Conservation (phyloP, 2,329 filamentous ascomycete species). For the Colletotrichum australisinense region DNA sequence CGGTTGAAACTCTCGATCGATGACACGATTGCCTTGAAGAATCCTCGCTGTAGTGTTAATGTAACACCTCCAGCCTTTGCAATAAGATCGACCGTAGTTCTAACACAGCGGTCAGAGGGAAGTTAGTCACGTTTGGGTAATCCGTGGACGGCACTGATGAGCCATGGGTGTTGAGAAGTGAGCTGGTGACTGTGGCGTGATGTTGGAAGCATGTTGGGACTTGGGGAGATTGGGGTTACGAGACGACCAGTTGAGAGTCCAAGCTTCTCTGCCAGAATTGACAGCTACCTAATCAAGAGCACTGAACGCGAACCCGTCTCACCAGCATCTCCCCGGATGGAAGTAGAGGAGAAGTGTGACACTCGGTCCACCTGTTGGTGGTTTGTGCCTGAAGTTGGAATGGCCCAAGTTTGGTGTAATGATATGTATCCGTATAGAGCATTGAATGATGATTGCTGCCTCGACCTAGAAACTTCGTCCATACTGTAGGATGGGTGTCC, state of each 20-base stretch:
- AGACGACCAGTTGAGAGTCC: neutral
- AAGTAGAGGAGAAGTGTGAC: neutral
- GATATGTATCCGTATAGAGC: too few species aligned
- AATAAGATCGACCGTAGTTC: neutral
- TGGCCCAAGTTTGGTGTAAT: neutral
- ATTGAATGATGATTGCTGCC: neutral
- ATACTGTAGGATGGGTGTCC: neutral
- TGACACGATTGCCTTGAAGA: neutral
- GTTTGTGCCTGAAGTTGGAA: neutral
- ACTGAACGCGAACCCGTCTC: neutral
- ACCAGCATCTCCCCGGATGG: slow-evolving; percentile 1
- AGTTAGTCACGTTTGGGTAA: slow-evolving; percentile 24
- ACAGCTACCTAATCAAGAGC: neutral
- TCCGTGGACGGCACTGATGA: slow-evolving; percentile 1
- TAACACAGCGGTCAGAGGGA: neutral
- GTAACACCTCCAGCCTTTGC: neutral
- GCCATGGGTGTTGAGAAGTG: neutral
- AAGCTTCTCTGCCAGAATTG: slow-evolving; percentile 7
- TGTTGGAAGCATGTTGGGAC: neutral
- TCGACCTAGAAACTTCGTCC: neutral
- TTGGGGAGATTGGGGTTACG: neutral
- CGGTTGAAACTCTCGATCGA: slow-evolving; percentile 19
- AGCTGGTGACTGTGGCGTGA: slow-evolving; percentile 22
- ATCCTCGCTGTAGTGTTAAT: neutral
- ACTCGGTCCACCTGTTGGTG: slow-evolving; percentile 9